Conservation (phyloP, 2,329 filamentous ascomycete genomes). For the Herpotrichia juniperi region DNA sequence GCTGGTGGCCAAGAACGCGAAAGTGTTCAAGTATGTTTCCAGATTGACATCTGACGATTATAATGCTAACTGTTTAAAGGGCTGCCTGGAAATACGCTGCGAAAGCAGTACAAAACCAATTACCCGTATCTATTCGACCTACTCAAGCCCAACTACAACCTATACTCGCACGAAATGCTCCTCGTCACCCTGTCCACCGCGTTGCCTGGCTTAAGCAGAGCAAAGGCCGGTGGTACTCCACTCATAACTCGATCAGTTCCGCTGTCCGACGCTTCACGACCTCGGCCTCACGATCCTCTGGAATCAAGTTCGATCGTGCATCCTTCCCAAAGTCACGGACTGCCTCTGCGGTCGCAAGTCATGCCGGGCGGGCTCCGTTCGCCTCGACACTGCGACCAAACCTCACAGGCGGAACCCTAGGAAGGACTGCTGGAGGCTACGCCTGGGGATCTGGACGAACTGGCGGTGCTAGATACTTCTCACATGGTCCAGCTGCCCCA, state of each 20-base stretch:
- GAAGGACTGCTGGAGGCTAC: slow-evolving; percentile 90
- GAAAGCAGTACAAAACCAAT: slow-evolving; percentile 52
- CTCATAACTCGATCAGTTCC: slow-evolving; percentile 53
- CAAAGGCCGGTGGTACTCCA: slow-evolving; percentile 69
- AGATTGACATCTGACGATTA: not conserved
- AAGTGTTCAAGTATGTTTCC: slow-evolving; percentile 46
- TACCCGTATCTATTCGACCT: slow-evolving; percentile 51
- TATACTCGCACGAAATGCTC: slow-evolving; percentile 61
- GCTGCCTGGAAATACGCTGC: slow-evolving; percentile 56
- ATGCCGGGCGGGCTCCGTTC: slow-evolving; percentile 81
- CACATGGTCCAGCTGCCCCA: slow-evolving; percentile 81
- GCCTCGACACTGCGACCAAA: slow-evolving; percentile 89
- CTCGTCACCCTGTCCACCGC: slow-evolving; percentile 66
- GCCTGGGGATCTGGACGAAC: slow-evolving; percentile 71
- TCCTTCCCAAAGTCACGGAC: slow-evolving; percentile 64
- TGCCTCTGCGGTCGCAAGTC: slow-evolving; percentile 62
- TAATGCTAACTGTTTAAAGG: slow-evolving; percentile 37
- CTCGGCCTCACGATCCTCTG: slow-evolving; percentile 45
- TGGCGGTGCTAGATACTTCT: slow-evolving; percentile 84
- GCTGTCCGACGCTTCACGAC: slow-evolving; percentile 61
- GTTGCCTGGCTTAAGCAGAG: slow-evolving; percentile 67
- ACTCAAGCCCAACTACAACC: slow-evolving; percentile 62
- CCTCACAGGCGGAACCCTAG: slow-evolving; percentile 83
- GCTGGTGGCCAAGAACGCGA: slow-evolving; percentile 49
- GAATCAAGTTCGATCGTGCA: slow-evolving; percentile 56